Evolutionary conservation across 257 asterid species (phyloP).

Genomic region (Solanum lignicaule): DNA sequence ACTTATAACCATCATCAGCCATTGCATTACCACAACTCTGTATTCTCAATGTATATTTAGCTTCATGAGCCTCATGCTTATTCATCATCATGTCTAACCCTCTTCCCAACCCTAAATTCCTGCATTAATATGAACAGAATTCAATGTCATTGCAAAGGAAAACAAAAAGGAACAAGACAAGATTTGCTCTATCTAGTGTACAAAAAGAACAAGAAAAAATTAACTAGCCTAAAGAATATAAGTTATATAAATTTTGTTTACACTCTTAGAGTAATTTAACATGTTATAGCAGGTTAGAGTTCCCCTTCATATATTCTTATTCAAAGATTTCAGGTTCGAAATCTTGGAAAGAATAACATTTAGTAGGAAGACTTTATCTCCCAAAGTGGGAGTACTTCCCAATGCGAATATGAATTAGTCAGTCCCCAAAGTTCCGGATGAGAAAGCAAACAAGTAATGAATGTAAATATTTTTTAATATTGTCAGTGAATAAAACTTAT

Average conservation of each 20-base stretch:
- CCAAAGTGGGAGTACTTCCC: background rate
- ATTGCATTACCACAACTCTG: slow-evolving; percentile 51
- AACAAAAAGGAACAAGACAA: no score
- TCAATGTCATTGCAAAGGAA: background rate
- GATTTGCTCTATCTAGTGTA: background rate
- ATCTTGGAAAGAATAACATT: background rate
- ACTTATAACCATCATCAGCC: slow-evolving; percentile 90
- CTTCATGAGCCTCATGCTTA: slow-evolving; percentile 9
- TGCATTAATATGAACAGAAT: slow-evolving; percentile 6
- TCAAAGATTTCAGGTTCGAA: background rate
- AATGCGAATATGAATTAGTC: no score
- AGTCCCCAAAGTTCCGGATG: no score
- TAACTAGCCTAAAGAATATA: background rate
- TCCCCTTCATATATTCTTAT: background rate
- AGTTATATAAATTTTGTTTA: background rate
- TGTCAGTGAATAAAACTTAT: background rate
- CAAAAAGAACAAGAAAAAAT: background rate
- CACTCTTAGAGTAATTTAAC: no score
- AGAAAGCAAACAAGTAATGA: no score
- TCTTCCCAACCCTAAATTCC: slow-evolving; percentile 31
- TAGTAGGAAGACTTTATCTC: background rate
- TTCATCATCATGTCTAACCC: slow-evolving; percentile 14
- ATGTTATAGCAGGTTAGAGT: background rate
- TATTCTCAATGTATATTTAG: slow-evolving; percentile 57
- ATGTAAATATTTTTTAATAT: no score